Evolutionary conservation across 2,329 filamentous ascomycete genomes (phyloP), one percentile per base, ranked within the genome.

Genomic region (Ascochyta koolunga): DNA sequence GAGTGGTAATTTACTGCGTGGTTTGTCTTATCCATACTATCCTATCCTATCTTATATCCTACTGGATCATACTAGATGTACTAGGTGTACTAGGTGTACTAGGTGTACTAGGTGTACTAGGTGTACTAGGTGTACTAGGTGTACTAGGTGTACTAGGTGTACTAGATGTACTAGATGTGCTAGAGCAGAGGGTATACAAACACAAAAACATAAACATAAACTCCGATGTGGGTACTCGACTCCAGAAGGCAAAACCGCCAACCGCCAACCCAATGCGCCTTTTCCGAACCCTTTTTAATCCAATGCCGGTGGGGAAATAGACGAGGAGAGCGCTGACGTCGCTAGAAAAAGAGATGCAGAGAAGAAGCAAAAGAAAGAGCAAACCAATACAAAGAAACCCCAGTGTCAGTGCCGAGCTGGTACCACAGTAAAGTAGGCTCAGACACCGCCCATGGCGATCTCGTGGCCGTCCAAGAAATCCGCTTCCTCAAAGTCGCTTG

Each of bases 401-500:
- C n/a, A n/a, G n/a, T n/a, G n/a, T n/a, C n/a, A n/a, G n/a, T n/a
- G n/a, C n/a, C n/a, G n/a, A n/a, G n/a, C n/a, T n/a, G n/a, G n/a
- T n/a, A n/a, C n/a, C n/a, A 27, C 25, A 13, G 27, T 15, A 11
- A 8, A 10, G 11, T 13, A 11, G 10, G 9, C 9, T 67, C 47
- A 74, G 8, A 72, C 55, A n/a, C 68, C 71, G 15, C 68, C 60
- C 72, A 74, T 75, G 16, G 64, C 63, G 7, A 74, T 62, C 46
- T 75, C 72, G 5, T 57, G 32, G 9, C 54, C 61, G 5, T 50
- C 37, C 58, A 79, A 52, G 42, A 91, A 91, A 0, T 83, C 80
- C 0, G 88, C 88, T 54, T 91, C 89, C 52, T 83, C 86, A 69
- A 91, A 91, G 68, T 91, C 87, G 46, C 60, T 74, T 62, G 75